Base-by-base conservation (phyloP, 352 stramenopile genomes). In the Globisporangium apiculatum region DNA sequence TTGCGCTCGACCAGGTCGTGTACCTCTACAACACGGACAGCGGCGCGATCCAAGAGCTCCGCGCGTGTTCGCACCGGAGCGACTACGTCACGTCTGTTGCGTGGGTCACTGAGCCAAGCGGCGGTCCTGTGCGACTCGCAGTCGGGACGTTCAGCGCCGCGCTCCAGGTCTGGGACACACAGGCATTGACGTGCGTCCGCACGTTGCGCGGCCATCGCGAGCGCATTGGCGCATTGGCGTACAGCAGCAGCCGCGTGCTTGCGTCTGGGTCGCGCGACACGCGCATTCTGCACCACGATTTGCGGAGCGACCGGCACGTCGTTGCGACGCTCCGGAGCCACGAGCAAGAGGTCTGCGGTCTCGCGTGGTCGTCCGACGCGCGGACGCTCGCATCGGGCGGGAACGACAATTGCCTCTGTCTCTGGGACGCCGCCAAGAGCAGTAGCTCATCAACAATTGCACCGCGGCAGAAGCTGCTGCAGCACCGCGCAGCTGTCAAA, bases 81-180 rank as follows among this genome's bases (percentile, higher is more conserved):
- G 87, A 98, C 70, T 98, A 98, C 70, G 87, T 98, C 7, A 98
- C 93, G 8, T 98, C 89, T 5, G 94, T 99, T 4, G 82, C 84
- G 4, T 99, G 94, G 91, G 74, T 93, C 12, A 77, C 35, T 14
- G 62, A 58, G 35, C 76, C 71, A 12, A 61, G 58, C 24, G 58
- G 60, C n/a, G 18, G 18, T 24, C 73, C 72, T 24, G 81, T 85
- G 38, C 83, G 96, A 51, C 76, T 99, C 43, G 95, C 96, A 1
- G 77, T 99, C 43, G 96, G 96, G 47, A 98, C 95, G 15, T 88
- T 79, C 57, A 66, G 70, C 48, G 90, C 91, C 36, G 73, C 84
- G 45, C 87, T 97, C 14, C 96, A 99, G 70, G 69, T 99, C 40
- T 99, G 96, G 95, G 96, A 99, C 74, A 76, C 96, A 4, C 61